Evolutionary conservation across 768 basidiomycete species (phyloP).

Genomic region (Suillus placidus): DNA sequence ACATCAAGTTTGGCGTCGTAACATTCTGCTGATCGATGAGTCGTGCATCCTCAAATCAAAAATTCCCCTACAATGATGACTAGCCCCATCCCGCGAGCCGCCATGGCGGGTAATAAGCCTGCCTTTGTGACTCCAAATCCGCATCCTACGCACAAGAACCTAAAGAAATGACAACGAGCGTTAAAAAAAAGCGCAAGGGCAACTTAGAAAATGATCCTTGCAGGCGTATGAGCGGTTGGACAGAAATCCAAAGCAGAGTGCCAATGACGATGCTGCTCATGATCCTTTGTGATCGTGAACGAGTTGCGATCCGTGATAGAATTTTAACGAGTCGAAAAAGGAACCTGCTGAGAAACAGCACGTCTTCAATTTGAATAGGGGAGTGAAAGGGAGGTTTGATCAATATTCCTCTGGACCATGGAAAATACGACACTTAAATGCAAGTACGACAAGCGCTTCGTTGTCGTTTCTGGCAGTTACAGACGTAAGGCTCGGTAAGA

Average conservation of each 20-base stretch:
- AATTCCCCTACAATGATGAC: constrained; percentile 49
- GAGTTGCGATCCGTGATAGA: background rate
- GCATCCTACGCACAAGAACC: constrained; percentile 53
- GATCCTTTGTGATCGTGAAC: background rate
- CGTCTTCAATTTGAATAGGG: background rate
- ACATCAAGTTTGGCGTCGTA: constrained; percentile 56
- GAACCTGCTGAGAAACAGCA: background rate
- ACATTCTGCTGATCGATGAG: constrained; percentile 6
- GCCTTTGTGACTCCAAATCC: constrained; percentile 63
- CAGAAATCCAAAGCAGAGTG: constrained; percentile 64
- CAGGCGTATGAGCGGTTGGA: constrained; percentile 62
- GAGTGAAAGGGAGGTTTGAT: background rate
- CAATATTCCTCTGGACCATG: background rate
- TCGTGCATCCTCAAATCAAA: background rate
- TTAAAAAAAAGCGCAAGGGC: constrained; percentile 10
- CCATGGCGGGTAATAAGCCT: constrained; percentile 60
- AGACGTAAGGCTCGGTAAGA: background rate
- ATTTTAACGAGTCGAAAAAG: background rate
- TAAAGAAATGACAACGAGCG: constrained; percentile 26
- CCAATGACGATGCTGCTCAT: constrained; percentile 36
- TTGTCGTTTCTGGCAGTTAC: background rate
- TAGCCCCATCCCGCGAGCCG: constrained; percentile 62
- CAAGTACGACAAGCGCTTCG: background rate
- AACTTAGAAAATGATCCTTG: constrained; percentile 31
- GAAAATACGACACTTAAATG: background rate